Conservation (phyloP, 352 stramenopile species). For the Blastocystis sp. region DNA sequence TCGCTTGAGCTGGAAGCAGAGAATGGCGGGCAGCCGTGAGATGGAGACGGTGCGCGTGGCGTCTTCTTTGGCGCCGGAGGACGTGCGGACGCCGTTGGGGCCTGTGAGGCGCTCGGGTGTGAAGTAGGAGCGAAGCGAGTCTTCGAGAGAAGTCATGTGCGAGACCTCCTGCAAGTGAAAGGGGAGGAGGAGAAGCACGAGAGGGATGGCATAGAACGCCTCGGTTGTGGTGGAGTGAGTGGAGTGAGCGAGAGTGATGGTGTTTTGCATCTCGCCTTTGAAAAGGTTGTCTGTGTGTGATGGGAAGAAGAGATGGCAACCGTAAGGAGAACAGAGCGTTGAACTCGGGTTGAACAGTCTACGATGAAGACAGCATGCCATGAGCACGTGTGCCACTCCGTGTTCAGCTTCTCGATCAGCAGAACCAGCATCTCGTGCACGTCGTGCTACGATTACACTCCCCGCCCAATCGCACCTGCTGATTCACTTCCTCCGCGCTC, state of each 20-base stretch:
- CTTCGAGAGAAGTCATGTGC: not conserved
- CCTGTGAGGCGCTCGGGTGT: not conserved
- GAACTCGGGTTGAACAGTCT: not conserved
- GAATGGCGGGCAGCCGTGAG: not conserved
- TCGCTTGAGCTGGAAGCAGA: constrained; percentile 3
- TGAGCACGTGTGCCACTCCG: constrained; percentile 63
- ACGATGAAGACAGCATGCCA: not conserved
- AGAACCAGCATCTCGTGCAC: constrained; percentile 73
- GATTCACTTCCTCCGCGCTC: constrained; percentile 21
- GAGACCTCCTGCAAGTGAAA: constrained; percentile 1
- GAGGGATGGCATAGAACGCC: constrained; percentile 35
- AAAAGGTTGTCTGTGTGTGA: constrained; percentile 16
- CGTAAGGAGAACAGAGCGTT: not conserved
- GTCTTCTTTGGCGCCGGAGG: not conserved
- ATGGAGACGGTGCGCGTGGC: not conserved
- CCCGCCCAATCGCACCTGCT: not conserved
- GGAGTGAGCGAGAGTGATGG: not conserved
- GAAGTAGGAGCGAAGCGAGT: not conserved
- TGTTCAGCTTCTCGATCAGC: constrained; percentile 73
- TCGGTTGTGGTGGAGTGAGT: not conserved
- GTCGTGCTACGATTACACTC: not conserved
- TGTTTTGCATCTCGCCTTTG: constrained; percentile 25
- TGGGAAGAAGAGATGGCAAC: not conserved
- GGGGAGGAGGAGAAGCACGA: not conserved
- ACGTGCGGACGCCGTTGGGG: constrained; percentile 5